phyloP scores from a whole-genome alignment of 1,139 yeast genomes.

The Sugiyamaella xylanicola region DNA sequence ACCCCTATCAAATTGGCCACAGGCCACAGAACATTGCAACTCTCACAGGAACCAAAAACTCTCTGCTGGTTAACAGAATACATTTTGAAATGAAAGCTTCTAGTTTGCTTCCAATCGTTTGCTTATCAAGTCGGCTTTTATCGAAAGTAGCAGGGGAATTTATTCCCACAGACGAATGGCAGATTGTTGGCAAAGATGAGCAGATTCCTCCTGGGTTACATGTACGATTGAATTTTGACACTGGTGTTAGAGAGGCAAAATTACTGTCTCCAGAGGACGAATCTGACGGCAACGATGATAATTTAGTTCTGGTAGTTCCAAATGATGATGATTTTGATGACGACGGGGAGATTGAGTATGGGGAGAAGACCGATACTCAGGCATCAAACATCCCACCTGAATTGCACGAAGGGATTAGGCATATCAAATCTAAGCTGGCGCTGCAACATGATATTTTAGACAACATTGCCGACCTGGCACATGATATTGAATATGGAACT shows the following conservation, averaged over 20 bases:
- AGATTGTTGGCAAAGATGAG: conserved; percentile 65
- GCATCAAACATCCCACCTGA: neutral
- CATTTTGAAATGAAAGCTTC: conserved; percentile 5
- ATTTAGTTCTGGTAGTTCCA: neutral
- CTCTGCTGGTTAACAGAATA: too few relatives aligned
- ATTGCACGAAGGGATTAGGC: neutral
- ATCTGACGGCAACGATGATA: conserved; percentile 17
- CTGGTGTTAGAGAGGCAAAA: conserved; percentile 64
- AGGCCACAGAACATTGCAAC: too few relatives aligned
- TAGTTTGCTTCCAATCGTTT: neutral
- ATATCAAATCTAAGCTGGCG: conserved; percentile 6
- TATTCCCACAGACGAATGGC: conserved; percentile 65
- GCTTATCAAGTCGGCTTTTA: neutral
- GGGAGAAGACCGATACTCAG: too few relatives aligned
- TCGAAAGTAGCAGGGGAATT: neutral
- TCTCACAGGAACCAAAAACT: too few relatives aligned
- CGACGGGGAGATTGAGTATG: neutral
- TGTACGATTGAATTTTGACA: conserved; percentile 67
- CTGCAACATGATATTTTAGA: conserved; percentile 40
- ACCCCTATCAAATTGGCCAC: neutral
- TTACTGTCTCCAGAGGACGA: conserved; percentile 40
- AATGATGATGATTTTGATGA: neutral
- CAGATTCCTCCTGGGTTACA: conserved; percentile 78
- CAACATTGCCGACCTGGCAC: conserved; percentile 59
- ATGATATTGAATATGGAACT: conserved; percentile 65